These are phyloP conservation scores for Ganoderma sp. DNA, from an alignment of 1,284 basidiomycete species.

Conservation along the genomic window DNA sequence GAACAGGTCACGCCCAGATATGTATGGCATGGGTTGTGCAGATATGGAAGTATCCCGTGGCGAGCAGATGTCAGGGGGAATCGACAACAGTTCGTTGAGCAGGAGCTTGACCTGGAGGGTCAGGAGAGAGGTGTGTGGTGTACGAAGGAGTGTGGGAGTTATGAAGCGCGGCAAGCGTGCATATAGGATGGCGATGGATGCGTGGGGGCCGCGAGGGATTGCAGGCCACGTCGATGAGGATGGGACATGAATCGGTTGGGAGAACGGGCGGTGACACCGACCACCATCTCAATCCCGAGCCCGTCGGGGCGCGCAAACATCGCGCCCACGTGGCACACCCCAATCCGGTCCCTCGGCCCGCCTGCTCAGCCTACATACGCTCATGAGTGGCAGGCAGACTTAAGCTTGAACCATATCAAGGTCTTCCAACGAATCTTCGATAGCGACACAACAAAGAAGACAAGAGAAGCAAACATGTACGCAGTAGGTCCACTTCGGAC, in stretches of 20 bases:
- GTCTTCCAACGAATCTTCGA: not conserved
- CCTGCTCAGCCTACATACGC: too few species aligned
- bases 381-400: too few species aligned
- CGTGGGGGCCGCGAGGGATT: slow-evolving; percentile 13
- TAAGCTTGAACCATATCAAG: too few species aligned
- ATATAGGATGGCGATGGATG: slow-evolving; percentile 17
- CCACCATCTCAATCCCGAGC: slow-evolving; percentile 14
- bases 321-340: slow-evolving; percentile 19
- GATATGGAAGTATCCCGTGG: not conserved
- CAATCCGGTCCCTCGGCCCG: not conserved
- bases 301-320: slow-evolving; percentile 16
- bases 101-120: not conserved
- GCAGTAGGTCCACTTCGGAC: not conserved
- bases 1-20: slow-evolving; percentile 29
- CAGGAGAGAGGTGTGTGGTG: slow-evolving; percentile 5
- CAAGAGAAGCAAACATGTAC: not conserved
- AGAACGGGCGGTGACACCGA: slow-evolving; percentile 9
- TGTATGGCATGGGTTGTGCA: slow-evolving; percentile 16
- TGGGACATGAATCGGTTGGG: slow-evolving; percentile 21
- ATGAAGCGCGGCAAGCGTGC: slow-evolving; percentile 15
- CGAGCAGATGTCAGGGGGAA: not conserved
- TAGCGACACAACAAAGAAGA: not conserved
- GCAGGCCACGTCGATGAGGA: slow-evolving; percentile 18
- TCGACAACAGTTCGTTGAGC: not conserved
- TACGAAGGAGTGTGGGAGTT: slow-evolving; percentile 25